Evolutionary conservation across 1,284 basidiomycete genomes (phyloP).

Genomic region (Cyathus olla): DNA sequence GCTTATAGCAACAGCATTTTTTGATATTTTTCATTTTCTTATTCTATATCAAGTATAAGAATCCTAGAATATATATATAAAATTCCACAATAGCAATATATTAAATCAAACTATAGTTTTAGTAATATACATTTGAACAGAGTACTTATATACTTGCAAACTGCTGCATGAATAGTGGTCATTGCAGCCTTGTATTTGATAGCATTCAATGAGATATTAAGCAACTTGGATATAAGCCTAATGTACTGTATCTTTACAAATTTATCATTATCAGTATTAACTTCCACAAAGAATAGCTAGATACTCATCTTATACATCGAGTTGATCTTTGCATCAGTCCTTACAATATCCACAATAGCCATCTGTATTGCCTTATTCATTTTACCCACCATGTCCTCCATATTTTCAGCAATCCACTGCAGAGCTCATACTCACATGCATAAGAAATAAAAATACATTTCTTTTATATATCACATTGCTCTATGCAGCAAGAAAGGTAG

Average conservation of each 20-base stretch:
- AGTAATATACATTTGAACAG: too few relatives aligned
- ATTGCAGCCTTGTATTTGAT: slow-evolving; percentile 99
- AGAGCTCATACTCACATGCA: slow-evolving; percentile 93
- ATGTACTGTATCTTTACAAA: slow-evolving; percentile 86
- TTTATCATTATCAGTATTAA: slow-evolving; percentile 8
- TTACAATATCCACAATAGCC: slow-evolving; percentile 95
- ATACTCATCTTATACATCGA: slow-evolving; percentile 79
- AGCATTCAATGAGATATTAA: slow-evolving; percentile 91
- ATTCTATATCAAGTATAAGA: too few relatives aligned
- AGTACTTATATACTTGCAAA: too few relatives aligned
- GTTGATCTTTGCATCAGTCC: slow-evolving; percentile 91
- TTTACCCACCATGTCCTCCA: neutral
- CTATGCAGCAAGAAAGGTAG: slow-evolving; percentile 98
- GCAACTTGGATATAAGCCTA: slow-evolving; percentile 94
- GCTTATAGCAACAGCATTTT: too few relatives aligned
- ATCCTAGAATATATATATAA: too few relatives aligned
- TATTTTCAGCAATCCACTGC: slow-evolving; percentile 74
- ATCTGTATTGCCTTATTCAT: slow-evolving; percentile 97
- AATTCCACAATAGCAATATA: too few relatives aligned
- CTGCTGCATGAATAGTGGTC: too few relatives aligned
- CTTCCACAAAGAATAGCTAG: neutral
- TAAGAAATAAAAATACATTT: slow-evolving; percentile 96
- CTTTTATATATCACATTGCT: slow-evolving; percentile 97
- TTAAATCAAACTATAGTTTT: too few relatives aligned
- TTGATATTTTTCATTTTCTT: too few relatives aligned